Percentiles rank a stretch among this genome's conserved stretches.
These are phyloP conservation scores for Dillenia suffruticosa DNA, from an alignment of 164 flowering plant genomes.

Conservation along the genomic window DNA sequence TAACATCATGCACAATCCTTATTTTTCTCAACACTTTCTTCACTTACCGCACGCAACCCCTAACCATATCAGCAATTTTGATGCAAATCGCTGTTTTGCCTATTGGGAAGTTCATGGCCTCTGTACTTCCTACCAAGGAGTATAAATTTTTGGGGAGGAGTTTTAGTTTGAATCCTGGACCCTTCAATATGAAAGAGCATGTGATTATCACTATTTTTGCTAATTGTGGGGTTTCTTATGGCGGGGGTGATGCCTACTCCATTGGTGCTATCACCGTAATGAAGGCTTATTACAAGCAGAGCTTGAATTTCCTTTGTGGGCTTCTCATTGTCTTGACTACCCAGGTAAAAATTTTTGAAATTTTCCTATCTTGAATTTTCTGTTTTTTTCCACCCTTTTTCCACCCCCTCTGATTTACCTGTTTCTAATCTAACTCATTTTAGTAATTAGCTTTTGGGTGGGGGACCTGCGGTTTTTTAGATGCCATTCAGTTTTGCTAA, in stretches of 20 bases:
- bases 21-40: conserved; percentile 94
- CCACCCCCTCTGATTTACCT: background rate
- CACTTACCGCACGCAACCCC: conserved; percentile 79
- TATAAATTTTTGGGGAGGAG: conserved; percentile 35
- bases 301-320: conserved; percentile 51
- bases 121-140: conserved; percentile 47
- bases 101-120: conserved; percentile 79
- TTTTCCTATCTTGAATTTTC: background rate
- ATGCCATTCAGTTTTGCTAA: background rate
- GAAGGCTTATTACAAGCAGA: conserved; percentile 83
- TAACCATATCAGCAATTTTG: conserved; percentile 74
- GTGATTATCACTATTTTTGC: conserved; percentile 93
- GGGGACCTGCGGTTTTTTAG: background rate
- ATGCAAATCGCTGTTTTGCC: conserved; percentile 86
- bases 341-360: conserved; percentile 44
- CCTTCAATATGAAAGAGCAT: conserved; percentile 93
- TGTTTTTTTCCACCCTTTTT: background rate
- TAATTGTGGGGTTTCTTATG: conserved; percentile 71
- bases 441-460: too few species aligned
- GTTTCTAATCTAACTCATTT: too few species aligned
- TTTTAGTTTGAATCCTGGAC: conserved; percentile 78
- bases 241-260: conserved; percentile 93
- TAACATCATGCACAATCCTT: conserved; percentile 52
- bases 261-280: conserved; percentile 83
- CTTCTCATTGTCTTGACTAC: conserved; percentile 77